Base-by-base conservation (phyloP, 2,329 filamentous ascomycete species). In the Thyridium curvatum region DNA sequence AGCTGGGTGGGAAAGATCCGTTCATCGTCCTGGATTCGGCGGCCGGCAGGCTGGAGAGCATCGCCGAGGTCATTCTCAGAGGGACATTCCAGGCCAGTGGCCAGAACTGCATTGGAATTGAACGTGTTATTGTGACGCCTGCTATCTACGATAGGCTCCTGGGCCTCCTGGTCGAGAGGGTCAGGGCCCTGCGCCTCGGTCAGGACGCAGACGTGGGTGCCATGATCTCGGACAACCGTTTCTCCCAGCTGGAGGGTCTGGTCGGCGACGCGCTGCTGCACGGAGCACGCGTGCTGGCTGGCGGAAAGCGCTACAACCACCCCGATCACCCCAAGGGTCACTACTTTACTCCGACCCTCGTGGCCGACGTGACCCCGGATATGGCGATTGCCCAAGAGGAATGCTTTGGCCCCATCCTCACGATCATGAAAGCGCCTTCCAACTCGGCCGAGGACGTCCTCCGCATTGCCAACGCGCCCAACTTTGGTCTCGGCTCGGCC, bases 21-120 rank as follows among this genome's bases (percentile, higher is more conserved):
- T 87, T 87, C 26, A 82, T 98, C 43, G 66, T 98, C 16, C 79
- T 97, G 31, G 89, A 96, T 59, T 88, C 93, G 32, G 73, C 83
- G 3, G 62, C 61, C 35, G 53, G 58, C 41, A 74, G 88, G 52
- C 71, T 97, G 42, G 64, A 77, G 4, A 79, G 84, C 32, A 82
- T 97, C 36, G 76, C 78, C 30, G 86, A 89, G 45, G 84, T 94
- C 46, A 77, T 97, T 45, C 82, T 98, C 66, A 81, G 93, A 38
- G 93, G 91, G 38, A 88, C 87, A 9, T 98, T 97, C 65, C 93
- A 98, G 62, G 89, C 89, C 37, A 84, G 89, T 13, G 93, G 93
- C 2, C 93, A 98, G 62, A 98, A 98, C 66, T 98, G 93, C 64
- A 91, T 98, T 55, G 93, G 93, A 40, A 91, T 96, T 49, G 93